Percentiles rank a stretch among this genome's conserved stretches.
Conservation (phyloP, 1,284 basidiomycete species). For the Xerocomus cyaneibrunnescens region DNA sequence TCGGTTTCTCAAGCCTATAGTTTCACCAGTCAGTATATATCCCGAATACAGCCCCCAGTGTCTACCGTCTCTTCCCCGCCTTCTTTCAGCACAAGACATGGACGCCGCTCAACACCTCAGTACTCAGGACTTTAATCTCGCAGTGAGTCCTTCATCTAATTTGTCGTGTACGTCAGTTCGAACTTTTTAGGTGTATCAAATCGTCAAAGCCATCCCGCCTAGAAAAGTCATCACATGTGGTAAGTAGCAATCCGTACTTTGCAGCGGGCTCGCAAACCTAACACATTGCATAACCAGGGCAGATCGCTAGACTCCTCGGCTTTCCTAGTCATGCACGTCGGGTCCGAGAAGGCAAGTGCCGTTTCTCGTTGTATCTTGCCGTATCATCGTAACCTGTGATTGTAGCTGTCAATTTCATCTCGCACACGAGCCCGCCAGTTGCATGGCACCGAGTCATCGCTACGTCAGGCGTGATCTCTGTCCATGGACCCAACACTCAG, state of each 20-base stretch:
- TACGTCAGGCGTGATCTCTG: conserved; percentile 22
- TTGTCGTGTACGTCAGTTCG: not conserved
- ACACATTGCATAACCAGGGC: conserved; percentile 2
- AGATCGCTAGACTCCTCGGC: conserved; percentile 20
- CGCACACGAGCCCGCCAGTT: conserved; percentile 15
- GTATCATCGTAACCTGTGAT: not conserved
- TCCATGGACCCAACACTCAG: conserved; percentile 13
- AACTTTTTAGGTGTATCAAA: conserved; percentile 15
- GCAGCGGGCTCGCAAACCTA: not conserved
- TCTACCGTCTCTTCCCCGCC: not conserved
- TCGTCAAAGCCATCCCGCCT: conserved; percentile 16
- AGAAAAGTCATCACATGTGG: conserved; percentile 19
- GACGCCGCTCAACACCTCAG: not conserved
- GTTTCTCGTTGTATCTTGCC: not conserved
- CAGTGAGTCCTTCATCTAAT: conserved; percentile 3
- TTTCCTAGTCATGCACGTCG: conserved; percentile 12
- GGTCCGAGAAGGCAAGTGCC: conserved; percentile 16
- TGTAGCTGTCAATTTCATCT: conserved; percentile 18
- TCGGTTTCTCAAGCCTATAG: not conserved
- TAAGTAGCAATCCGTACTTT: conserved; percentile 4
- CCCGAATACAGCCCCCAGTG: not conserved
- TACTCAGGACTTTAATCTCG: conserved; percentile 16
- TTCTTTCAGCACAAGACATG: not conserved
- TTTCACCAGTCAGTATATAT: not conserved
- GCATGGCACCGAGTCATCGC: conserved; percentile 24